These are phyloP conservation scores for Astrothelium subdiscretum DNA, from an alignment of 495 filamentous ascomycete species.

Conservation along the genomic window DNA sequence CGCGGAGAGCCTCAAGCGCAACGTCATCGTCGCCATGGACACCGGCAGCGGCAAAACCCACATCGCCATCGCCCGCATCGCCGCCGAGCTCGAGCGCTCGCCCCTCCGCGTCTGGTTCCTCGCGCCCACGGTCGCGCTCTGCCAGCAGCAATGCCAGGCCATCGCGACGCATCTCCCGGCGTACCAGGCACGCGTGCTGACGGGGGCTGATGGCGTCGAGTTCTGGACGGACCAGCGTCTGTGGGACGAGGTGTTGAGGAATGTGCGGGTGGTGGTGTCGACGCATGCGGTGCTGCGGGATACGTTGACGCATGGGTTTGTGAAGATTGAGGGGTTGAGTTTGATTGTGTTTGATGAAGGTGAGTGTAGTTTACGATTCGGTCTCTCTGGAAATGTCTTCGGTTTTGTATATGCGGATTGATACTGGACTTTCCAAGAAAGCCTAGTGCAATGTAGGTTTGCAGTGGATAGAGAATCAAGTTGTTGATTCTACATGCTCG, in stretches of 20 bases:
- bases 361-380: constrained; percentile 22
- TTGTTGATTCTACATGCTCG: neutral
- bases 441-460: constrained; percentile 1
- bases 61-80: constrained; percentile 70
- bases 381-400: neutral
- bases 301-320: constrained; percentile 70
- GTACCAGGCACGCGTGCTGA: constrained; percentile 51
- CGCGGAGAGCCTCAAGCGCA: constrained; percentile 61
- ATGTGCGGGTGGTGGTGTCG: constrained; percentile 62
- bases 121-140: constrained; percentile 64
- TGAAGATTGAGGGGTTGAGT: constrained; percentile 51
- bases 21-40: constrained; percentile 88
- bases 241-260: constrained; percentile 62
- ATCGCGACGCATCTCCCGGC: constrained; percentile 51
- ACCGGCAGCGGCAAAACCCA: constrained; percentile 89
- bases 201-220: constrained; percentile 57
- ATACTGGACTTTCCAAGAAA: neutral
- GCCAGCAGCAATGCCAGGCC: constrained; percentile 58
- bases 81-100: constrained; percentile 56
- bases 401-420: neutral
- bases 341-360: constrained; percentile 89
- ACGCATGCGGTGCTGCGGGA: constrained; percentile 70
- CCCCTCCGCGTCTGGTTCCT: constrained; percentile 74
- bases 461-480: neutral
- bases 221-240: constrained; percentile 58